phyloP scores from a whole-genome alignment of 192 early-diverging fungal species.

The Phycomyces blakesleeanus region DNA sequence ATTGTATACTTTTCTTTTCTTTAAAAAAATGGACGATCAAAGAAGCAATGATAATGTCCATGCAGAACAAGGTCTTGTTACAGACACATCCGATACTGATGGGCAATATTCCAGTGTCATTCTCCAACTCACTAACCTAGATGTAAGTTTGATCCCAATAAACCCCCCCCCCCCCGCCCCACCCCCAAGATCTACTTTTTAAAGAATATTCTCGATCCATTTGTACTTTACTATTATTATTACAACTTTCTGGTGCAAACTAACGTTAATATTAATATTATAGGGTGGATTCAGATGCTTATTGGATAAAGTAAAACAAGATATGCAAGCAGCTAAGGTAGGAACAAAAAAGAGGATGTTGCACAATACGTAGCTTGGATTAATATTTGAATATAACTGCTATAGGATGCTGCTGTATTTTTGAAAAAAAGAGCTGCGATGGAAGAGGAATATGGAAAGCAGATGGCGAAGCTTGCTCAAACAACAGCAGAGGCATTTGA shows the following conservation, averaged over 20 bases:
- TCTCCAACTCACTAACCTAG: neutral
- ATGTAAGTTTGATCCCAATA: neutral
- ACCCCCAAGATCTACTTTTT: too few species aligned
- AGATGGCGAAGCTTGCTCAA: slow-evolving; percentile 77
- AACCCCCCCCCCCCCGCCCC: too few species aligned
- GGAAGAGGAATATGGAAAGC: slow-evolving; percentile 87
- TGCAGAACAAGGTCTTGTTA: neutral
- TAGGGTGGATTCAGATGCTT: slow-evolving; percentile 66
- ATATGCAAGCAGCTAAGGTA: slow-evolving; percentile 65
- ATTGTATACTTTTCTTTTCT: too few species aligned
- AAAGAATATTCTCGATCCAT: neutral
- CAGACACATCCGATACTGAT: neutral
- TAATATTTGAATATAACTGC: slow-evolving; percentile 7
- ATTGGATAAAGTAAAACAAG: slow-evolving; percentile 67
- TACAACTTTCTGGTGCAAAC: neutral
- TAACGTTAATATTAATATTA: neutral
- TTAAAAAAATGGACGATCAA: too few species aligned
- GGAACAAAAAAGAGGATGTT: too few species aligned
- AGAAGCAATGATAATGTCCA: too few species aligned
- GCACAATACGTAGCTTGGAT: too few species aligned
- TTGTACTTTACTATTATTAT: neutral
- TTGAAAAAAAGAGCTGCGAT: slow-evolving; percentile 85
- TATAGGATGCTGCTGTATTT: slow-evolving; percentile 77
- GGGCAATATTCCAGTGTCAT: neutral
- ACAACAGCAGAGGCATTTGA: slow-evolving; percentile 57